phyloP scores from a whole-genome alignment of 768 basidiomycete species.

The Calocera cornea region DNA sequence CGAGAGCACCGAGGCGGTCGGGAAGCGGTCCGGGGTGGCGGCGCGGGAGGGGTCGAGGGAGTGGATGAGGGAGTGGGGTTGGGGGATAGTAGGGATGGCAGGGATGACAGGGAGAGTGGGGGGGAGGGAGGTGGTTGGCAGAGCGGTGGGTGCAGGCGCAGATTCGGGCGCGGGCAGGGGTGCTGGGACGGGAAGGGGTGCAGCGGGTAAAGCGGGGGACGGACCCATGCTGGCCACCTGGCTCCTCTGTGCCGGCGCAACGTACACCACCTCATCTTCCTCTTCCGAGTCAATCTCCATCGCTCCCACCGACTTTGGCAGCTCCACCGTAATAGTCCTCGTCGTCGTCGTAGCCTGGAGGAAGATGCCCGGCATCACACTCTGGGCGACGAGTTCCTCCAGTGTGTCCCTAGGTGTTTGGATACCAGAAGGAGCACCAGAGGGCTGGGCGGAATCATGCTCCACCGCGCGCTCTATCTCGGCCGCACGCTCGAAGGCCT shows the following conservation, averaged over 20 bases:
- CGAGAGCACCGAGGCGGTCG: neutral
- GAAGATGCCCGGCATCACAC: neutral
- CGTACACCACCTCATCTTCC: conserved; percentile 9
- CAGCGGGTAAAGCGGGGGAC: neutral
- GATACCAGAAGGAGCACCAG: neutral
- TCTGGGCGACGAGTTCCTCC: neutral
- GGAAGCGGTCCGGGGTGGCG: neutral
- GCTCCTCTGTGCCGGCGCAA: neutral
- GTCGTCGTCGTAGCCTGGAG: neutral
- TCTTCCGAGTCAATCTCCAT: conserved; percentile 13
- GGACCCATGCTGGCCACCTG: neutral
- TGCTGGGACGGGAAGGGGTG: neutral
- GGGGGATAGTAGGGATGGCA: too few relatives aligned
- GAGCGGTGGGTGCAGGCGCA: neutral
- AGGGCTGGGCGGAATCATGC: neutral
- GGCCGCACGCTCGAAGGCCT: neutral
- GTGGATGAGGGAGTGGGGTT: neutral
- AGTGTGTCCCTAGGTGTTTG: neutral
- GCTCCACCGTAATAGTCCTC: neutral
- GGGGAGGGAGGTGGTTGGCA: neutral
- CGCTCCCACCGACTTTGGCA: conserved; percentile 12
- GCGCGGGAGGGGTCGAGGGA: neutral
- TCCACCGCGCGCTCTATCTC: neutral
- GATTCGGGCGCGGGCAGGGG: neutral
- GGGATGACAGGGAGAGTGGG: neutral